These are phyloP conservation scores for Trametes pubescens DNA, from an alignment of 1,284 basidiomycete genomes.

Conservation along the genomic window DNA sequence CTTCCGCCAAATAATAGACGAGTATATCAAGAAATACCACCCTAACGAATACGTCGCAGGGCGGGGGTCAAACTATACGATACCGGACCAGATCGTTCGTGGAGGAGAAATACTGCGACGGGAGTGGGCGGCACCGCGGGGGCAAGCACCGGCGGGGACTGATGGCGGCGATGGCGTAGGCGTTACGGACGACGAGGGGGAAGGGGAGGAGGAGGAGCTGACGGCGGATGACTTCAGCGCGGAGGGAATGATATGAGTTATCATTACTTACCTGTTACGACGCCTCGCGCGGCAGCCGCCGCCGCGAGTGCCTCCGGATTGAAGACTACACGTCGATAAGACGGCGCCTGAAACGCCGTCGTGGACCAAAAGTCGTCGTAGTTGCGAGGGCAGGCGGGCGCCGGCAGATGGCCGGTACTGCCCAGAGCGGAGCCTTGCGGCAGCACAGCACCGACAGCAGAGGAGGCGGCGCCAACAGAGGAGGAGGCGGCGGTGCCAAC, in stretches of 20 bases:
- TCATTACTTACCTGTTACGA: constrained; percentile 1
- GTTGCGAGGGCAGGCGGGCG: neutral
- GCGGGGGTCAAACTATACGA: neutral
- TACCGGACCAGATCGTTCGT: neutral
- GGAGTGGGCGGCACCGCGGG: neutral
- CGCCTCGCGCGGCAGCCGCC: too few relatives aligned
- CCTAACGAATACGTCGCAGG: constrained; percentile 5
- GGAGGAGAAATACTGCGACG: neutral
- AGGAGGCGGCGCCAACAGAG: too few relatives aligned
- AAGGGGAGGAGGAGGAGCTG: neutral
- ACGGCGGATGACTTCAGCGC: constrained; percentile 1
- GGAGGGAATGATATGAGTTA: neutral
- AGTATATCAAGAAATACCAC: neutral
- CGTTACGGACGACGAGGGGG: neutral
- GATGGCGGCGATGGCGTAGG: neutral
- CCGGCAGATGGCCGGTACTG: too few relatives aligned
- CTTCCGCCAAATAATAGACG: constrained; percentile 8
- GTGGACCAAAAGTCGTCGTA: neutral
- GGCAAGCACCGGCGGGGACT: neutral
- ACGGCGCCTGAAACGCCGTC: neutral
- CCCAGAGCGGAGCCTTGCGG: neutral
- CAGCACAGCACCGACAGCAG: too few relatives aligned
- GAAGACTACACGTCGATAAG: neutral
- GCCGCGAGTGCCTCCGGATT: neutral
- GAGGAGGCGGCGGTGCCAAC: too few relatives aligned